phyloP scores from a whole-genome alignment of 202 grass and related monocot genomes.

The Eragrostis tef region DNA sequence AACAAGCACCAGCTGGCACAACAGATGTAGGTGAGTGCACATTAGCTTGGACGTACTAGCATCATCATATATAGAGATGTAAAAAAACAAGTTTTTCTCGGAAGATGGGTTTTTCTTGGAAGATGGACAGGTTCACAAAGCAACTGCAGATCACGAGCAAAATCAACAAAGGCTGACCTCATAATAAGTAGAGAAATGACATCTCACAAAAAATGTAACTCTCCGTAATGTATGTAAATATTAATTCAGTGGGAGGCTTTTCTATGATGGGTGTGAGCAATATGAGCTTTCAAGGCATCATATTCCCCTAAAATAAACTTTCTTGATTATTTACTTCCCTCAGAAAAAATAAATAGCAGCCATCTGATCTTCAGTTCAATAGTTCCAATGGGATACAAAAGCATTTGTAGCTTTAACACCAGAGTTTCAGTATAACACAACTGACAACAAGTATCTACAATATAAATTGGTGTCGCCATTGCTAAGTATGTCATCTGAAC shows the following conservation, averaged over 20 bases:
- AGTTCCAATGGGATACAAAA: neutral
- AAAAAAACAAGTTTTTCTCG: neutral
- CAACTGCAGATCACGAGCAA: constrained; percentile 17
- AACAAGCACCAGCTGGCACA: constrained; percentile 77
- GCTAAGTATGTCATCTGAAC: constrained; percentile 19
- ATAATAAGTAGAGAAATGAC: constrained; percentile 21
- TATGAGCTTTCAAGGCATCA: constrained; percentile 19
- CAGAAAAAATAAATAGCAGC: neutral
- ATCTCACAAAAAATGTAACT: neutral
- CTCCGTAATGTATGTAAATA: neutral
- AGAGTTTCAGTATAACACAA: neutral
- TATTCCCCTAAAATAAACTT: constrained; percentile 11
- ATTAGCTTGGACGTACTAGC: constrained; percentile 39
- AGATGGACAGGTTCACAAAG: neutral
- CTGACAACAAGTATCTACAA: neutral
- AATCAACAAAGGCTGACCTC: constrained; percentile 2
- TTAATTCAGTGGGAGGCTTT: constrained; percentile 17
- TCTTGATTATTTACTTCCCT: constrained; percentile 22
- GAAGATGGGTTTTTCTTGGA: neutral
- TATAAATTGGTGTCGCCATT: neutral
- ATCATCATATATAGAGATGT: constrained; percentile 10
- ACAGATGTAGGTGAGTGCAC: constrained; percentile 41
- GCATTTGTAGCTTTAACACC: neutral
- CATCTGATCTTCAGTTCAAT: neutral
- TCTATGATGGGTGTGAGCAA: constrained; percentile 19